Evolutionary conservation across 164 flowering plant genomes (phyloP).

Genomic region (Liriodendron chinense): DNA sequence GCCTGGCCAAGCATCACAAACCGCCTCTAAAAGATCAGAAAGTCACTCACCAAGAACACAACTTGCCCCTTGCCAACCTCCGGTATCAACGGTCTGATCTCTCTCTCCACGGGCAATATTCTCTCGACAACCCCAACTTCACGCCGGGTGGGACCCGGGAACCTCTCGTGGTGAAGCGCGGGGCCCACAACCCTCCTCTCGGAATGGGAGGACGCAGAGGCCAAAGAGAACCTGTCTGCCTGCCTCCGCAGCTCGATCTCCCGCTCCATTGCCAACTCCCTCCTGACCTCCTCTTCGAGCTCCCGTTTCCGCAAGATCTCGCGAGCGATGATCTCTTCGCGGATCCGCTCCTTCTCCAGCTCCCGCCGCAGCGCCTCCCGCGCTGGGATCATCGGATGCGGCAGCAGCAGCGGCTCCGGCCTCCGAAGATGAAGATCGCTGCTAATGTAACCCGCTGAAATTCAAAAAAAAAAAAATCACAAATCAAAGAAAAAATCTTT

Average conservation of each 20-base stretch:
- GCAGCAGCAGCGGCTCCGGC: not conserved
- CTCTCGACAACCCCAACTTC: not conserved
- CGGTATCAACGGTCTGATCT: not conserved
- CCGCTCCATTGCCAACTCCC: conserved; percentile 33
- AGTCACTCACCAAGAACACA: conserved; percentile 4
- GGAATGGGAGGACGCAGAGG: not conserved
- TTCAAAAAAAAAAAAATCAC: not conserved
- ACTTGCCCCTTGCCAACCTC: not conserved
- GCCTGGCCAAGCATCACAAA: not conserved
- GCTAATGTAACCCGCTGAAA: conserved; percentile 5
- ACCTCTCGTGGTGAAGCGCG: not conserved
- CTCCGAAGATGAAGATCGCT: conserved; percentile 2
- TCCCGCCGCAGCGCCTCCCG: conserved; percentile 21
- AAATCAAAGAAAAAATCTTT: not conserved
- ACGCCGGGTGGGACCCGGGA: not conserved
- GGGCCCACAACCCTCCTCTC: not conserved
- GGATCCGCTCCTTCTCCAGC: conserved; percentile 30
- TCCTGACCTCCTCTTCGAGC: conserved; percentile 37
- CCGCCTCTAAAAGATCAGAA: not conserved
- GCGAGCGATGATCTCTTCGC: conserved; percentile 30
- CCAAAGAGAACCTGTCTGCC: conserved; percentile 3
- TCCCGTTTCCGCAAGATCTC: conserved; percentile 22
- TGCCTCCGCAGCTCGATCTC: conserved; percentile 16
- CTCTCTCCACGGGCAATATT: not conserved
- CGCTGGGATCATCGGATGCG: not conserved